Evolutionary conservation across 768 basidiomycete species (phyloP).

Genomic region (Trametes meyenii): DNA sequence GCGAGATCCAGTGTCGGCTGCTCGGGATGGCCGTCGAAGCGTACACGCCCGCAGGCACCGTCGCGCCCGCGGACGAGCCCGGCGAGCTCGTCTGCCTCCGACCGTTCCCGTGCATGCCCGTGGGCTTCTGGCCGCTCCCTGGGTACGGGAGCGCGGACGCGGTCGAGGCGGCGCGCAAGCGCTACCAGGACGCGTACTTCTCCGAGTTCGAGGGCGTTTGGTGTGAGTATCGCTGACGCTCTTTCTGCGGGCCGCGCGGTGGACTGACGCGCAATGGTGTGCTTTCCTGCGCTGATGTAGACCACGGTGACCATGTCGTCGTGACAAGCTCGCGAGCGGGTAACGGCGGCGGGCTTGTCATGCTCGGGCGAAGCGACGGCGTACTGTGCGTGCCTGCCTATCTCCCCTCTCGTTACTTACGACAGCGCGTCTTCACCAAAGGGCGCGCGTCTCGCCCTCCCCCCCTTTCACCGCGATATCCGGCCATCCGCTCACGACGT

Average conservation of each 20-base stretch:
- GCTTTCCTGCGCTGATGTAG: constrained; percentile 37
- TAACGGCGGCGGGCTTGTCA: constrained; percentile 78
- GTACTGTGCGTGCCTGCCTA: constrained; percentile 56
- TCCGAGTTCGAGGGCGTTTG: constrained; percentile 66
- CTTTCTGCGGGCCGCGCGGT: constrained; percentile 11
- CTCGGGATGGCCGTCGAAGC: constrained; percentile 79
- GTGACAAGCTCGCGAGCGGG: constrained; percentile 65
- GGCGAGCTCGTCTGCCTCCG: constrained; percentile 74
- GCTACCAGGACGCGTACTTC: constrained; percentile 76
- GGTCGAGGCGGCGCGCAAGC: constrained; percentile 53
- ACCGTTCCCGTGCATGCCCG: constrained; percentile 81
- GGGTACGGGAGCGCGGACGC: constrained; percentile 60
- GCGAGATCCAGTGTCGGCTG: constrained; percentile 83
- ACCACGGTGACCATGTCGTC: constrained; percentile 74
- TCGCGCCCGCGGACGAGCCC: constrained; percentile 49
- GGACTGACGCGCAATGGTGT: constrained; percentile 13
- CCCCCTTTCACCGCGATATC: too few relatives aligned
- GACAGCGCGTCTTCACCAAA: constrained; percentile 4
- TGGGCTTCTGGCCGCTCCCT: constrained; percentile 80
- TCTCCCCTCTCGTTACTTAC: background rate
- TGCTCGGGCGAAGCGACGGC: constrained; percentile 84
- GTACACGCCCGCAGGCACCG: constrained; percentile 48
- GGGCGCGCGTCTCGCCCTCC: background rate
- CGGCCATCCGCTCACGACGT: constrained; percentile 10
- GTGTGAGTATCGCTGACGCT: constrained; percentile 53